A percentile compares a stretch with the other conserved stretches of the same genome.
phyloP scores from a whole-genome alignment of 345 rosid species.

The Eucalyptus tenuipes region DNA sequence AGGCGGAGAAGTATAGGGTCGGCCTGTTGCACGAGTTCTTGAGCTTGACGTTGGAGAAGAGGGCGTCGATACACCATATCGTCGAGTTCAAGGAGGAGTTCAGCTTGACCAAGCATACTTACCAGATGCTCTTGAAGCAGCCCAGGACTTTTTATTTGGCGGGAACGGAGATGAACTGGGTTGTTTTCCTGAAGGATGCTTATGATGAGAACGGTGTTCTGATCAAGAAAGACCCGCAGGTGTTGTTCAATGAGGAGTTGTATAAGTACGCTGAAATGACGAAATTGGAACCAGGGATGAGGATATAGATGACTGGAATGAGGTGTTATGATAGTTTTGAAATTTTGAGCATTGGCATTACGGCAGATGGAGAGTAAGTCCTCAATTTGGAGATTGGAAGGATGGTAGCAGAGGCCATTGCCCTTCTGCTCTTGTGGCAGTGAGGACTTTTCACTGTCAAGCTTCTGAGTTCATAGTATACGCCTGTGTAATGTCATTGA shows the following conservation, averaged over 20 bases:
- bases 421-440: not conserved
- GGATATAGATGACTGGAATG: not conserved
- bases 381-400: not conserved
- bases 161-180: slow-evolving; percentile 96
- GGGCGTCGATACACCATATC: slow-evolving; percentile 80
- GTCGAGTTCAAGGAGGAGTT: slow-evolving; percentile 92
- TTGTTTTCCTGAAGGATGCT: slow-evolving; percentile 56
- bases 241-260: slow-evolving; percentile 58
- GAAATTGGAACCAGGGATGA: not conserved
- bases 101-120: slow-evolving; percentile 75
- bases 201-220: slow-evolving; percentile 46
- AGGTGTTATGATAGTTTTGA: not conserved
- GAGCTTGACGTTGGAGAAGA: slow-evolving; percentile 83
- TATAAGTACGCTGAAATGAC: slow-evolving; percentile 38
- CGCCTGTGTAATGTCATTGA: not conserved
- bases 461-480: not conserved
- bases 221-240: slow-evolving; percentile 63
- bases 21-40: slow-evolving; percentile 81
- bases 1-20: slow-evolving; percentile 83
- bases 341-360: not conserved
- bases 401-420: not conserved
- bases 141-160: slow-evolving; percentile 74
- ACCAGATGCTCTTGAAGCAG: slow-evolving; percentile 75
- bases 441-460: not conserved
- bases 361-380: not conserved